Evolutionary conservation across 352 stramenopile genomes (phyloP), one percentile per base, ranked within the genome.

Genomic region (Globisporangium alternatum): DNA sequence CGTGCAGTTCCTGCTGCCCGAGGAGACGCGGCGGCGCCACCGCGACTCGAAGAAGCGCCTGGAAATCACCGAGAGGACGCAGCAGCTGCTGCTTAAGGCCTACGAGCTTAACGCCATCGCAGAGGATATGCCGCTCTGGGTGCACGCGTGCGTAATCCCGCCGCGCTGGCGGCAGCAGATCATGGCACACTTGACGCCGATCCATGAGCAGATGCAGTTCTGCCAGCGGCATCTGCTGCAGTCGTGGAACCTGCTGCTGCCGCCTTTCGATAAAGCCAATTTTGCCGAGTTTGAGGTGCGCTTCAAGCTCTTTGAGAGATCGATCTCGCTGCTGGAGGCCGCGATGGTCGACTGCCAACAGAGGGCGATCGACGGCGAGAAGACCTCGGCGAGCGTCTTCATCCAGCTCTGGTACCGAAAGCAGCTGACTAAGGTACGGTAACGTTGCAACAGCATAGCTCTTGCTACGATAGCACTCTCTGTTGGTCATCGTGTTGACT

Each of bases 351-450:
- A 83, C 19, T 78, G 75, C 39, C 70, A 84, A 30, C 58, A 45
- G 5, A 67, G 74, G 12, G 60, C 80, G 10, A 21, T 65, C 0
- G 47, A 62, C 5, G 70, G 70, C 8, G 80, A 89, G 49, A 57
- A 58, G 22, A 35, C 71, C 1, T 62, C 67, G 1, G 80, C 80
- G 10, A 73, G 68, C 31, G 62, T 63, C 58, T 81, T 73, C 47
- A 67, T 89, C 12, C 80, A 89, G 61, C 31, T 71, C 3, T 89
- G 80, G 77, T 80, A 68, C 5, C 68, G 80, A 7, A 60, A 67
- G 30, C 56, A 68, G 6, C 69, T 89, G 6, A 64, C 77, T 51
- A 74, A 74, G 62, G 75, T 82, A 52, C 52, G 35, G 33, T 25
- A 57, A 6, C 4, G 15, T 48, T 48, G 9, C 33, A 37, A 37